Evolutionary conservation across 2,329 filamentous ascomycete species (phyloP).

Genomic region (Aspergillus neotritici): DNA sequence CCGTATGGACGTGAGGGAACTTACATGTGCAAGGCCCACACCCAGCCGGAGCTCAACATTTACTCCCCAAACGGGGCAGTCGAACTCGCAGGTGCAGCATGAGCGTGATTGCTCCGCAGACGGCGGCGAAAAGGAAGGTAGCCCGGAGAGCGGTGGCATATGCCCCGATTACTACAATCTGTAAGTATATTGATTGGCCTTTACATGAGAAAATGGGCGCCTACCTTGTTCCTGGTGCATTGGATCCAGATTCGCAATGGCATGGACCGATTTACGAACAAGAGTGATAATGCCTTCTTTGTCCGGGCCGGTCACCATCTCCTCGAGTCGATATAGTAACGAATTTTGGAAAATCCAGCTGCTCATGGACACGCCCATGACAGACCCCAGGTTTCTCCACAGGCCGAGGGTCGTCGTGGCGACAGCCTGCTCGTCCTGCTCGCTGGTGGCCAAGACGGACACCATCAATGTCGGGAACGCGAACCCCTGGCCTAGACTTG

Average conservation of each 20-base stretch:
- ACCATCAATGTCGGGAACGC: constrained; percentile 61
- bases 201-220: constrained; percentile 4
- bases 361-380: constrained; percentile 67
- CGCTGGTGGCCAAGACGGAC: constrained; percentile 54
- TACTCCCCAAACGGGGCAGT: constrained; percentile 29
- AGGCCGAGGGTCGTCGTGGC: constrained; percentile 65
- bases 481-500: constrained; percentile 57
- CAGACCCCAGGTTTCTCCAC: constrained; percentile 65
- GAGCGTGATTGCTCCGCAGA: constrained; percentile 32
- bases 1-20: too few species aligned
- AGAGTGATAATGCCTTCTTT: constrained; percentile 50
- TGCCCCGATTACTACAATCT: constrained; percentile 28
- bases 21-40: not conserved
- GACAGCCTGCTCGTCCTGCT: constrained; percentile 60
- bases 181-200: constrained; percentile 15
- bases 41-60: too few species aligned
- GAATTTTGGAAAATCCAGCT: constrained; percentile 70
- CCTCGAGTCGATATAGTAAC: constrained; percentile 54
- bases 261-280: constrained; percentile 47
- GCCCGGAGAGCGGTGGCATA: constrained; percentile 33
- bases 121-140: constrained; percentile 35
- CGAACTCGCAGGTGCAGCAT: constrained; percentile 28
- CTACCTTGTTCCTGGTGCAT: constrained; percentile 45
- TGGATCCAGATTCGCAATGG: constrained; percentile 42
- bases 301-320: constrained; percentile 53